Evolutionary conservation across 2,329 filamentous ascomycete genomes (phyloP).

Genomic region (Ophiostoma angusticollis): DNA sequence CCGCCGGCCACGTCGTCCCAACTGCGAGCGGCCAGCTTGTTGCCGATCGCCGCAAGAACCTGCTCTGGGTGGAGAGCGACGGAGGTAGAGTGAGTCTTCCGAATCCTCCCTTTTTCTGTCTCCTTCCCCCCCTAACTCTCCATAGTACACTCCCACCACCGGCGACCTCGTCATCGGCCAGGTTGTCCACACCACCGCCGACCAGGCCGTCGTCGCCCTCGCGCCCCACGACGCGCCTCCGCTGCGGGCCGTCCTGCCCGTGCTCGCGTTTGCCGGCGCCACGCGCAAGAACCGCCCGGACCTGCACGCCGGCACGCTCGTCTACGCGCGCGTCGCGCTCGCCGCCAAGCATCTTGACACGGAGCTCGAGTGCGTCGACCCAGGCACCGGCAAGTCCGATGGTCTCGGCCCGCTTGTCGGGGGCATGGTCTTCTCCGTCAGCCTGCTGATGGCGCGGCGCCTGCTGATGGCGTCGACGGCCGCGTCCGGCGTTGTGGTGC

Average conservation of each 20-base stretch:
- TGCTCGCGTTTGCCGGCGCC: conserved; percentile 85
- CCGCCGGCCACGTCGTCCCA: conserved; percentile 58
- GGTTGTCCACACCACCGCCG: conserved; percentile 59
- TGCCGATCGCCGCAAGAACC: conserved; percentile 59
- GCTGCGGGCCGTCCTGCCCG: conserved; percentile 54
- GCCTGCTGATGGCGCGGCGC: conserved; percentile 67
- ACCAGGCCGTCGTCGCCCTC: conserved; percentile 69
- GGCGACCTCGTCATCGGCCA: conserved; percentile 84
- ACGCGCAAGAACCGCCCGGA: conserved; percentile 84
- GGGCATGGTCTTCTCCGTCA: conserved; percentile 78
- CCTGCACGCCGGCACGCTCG: conserved; percentile 59
- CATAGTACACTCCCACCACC: conserved; percentile 63
- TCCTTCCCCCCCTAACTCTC: conserved; percentile 21
- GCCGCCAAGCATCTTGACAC: conserved; percentile 75
- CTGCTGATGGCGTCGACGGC: conserved; percentile 54
- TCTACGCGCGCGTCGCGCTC: conserved; percentile 75
- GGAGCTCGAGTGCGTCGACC: conserved; percentile 80
- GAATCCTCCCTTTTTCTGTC: conserved; percentile 15
- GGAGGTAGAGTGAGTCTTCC: conserved; percentile 49
- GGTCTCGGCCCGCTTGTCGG: conserved; percentile 69
- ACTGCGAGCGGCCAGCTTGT: conserved; percentile 55
- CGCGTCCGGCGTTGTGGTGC: conserved; percentile 53
- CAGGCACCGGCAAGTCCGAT: conserved; percentile 75
- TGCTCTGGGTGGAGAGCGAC: conserved; percentile 63
- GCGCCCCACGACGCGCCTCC: conserved; percentile 45